A percentile compares a stretch with the other conserved stretches of the same genome.
These are phyloP conservation scores for Claviceps spartinae DNA, from an alignment of 2,329 filamentous ascomycete species.

Conservation along the genomic window DNA sequence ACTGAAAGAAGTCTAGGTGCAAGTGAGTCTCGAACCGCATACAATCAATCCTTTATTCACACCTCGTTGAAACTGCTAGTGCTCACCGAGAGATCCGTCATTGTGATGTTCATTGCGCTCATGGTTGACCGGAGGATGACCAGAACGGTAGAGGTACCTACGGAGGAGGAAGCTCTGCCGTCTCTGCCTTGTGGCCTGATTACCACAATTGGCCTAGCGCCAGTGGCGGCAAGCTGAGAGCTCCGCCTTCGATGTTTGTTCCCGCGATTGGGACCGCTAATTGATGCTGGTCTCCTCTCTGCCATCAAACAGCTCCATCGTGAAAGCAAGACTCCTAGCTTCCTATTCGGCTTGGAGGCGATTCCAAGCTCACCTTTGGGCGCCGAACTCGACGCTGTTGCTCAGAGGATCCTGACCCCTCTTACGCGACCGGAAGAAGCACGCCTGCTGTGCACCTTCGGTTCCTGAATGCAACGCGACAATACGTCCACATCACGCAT, in stretches of 20 bases:
- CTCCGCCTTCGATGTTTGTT: constrained; percentile 10
- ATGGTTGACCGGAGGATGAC: background rate
- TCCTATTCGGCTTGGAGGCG: background rate
- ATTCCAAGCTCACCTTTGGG: background rate
- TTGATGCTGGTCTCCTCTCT: constrained; percentile 3
- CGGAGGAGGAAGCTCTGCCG: background rate
- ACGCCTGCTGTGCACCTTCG: constrained; percentile 2
- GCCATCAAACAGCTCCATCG: background rate
- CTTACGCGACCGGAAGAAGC: background rate
- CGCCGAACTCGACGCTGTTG: background rate
- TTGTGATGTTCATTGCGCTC: background rate
- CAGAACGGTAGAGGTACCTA: background rate
- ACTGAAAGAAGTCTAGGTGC: background rate
- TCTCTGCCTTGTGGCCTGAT: constrained; percentile 22
- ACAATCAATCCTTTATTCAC: background rate
- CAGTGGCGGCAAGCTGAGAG: constrained; percentile 6
- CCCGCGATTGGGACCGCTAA: constrained; percentile 6
- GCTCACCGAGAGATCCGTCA: background rate
- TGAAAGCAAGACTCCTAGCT: background rate
- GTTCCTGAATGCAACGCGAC: constrained; percentile 8
- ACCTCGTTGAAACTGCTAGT: background rate
- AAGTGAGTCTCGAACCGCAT: background rate
- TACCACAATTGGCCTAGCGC: constrained; percentile 14
- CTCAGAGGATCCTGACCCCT: background rate
- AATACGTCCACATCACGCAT: constrained; percentile 11